Evolutionary conservation across 164 flowering plant species (phyloP), one percentile per base, ranked within the genome.

Genomic region (Pachysandra terminalis): DNA sequence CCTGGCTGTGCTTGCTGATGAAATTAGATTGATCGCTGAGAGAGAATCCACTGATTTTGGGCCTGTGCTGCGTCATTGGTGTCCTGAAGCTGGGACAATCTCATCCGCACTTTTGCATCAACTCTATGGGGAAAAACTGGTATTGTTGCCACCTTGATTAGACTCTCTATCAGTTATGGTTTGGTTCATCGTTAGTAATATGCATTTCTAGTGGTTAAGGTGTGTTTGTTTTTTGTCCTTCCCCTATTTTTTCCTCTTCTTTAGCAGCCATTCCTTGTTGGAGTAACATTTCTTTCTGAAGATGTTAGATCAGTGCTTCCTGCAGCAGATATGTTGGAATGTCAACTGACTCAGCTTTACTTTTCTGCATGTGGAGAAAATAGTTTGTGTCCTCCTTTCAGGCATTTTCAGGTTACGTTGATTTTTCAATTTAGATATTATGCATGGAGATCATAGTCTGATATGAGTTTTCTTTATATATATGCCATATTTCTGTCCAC

Each of bases 71-170:
- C 63, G 78, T 68, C 75, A 63, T 25, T 87, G 89, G 88, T 84
- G 75, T 71, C 85, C 88, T 66, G 85, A 83, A 68, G 86, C 88
- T 69, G 80, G 85, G 67, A 70, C 68, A 67, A 72, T 85, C 26
- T 79, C 89, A 56, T 77, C 87, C 54, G 64, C 59, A 68, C 73
- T 61, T 53, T 70, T 90, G 74, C 89, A 90, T 71, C 77, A 69
- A 59, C 73, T 81, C 74, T 93, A 84, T 82, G 86, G 91, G 70
- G 86, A 87, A 73, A 83, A 71, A 79, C 80, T 93, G 98, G 98
- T 93, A 69, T 49, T 83, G 64, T 28, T 62, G 19, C 40, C 26
- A 24, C 14, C 35, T 68, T 56, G 24, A 60, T 56, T 59, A 23
- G 26, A 19, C 24, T 65, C 58, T 52, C 35, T 61, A 19, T 45